Percentiles rank a stretch among this genome's conserved stretches.
phyloP scores from a whole-genome alignment of 495 filamentous ascomycete genomes.

The Neurospora tetraspora region DNA sequence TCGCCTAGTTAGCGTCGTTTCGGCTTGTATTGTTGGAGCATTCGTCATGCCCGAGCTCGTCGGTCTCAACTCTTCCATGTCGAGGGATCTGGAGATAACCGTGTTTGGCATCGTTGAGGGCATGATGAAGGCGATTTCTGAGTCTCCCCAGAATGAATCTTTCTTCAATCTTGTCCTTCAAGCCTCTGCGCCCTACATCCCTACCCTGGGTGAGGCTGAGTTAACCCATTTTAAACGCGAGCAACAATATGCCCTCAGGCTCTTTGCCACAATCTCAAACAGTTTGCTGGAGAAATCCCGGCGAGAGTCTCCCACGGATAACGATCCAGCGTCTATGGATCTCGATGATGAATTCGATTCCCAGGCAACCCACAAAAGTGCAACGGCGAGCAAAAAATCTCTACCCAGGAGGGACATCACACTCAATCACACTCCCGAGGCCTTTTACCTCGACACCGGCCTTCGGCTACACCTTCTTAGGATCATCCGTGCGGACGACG shows the following conservation, averaged over 20 bases:
- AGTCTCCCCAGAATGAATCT: slow-evolving; percentile 22
- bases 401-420: slow-evolving; percentile 39
- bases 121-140: slow-evolving; percentile 23
- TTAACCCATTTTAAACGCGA: slow-evolving; percentile 21
- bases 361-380: slow-evolving; percentile 37
- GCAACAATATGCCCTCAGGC: slow-evolving; percentile 22
- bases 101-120: slow-evolving; percentile 24
- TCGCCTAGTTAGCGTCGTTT: slow-evolving; percentile 35
- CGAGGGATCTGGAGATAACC: slow-evolving; percentile 27
- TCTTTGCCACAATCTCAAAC: slow-evolving; percentile 32
- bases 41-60: slow-evolving; percentile 34
- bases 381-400: slow-evolving; percentile 17
- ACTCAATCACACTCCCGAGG: slow-evolving; percentile 34
- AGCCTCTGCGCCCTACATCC: slow-evolving; percentile 28
- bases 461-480: slow-evolving; percentile 32
- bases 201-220: slow-evolving; percentile 19
- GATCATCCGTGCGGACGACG: slow-evolving; percentile 23
- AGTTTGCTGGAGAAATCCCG: slow-evolving; percentile 34
- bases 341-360: slow-evolving; percentile 62
- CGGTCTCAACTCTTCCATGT: slow-evolving; percentile 29
- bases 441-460: slow-evolving; percentile 37
- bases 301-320: slow-evolving; percentile 15
- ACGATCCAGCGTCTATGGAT: slow-evolving; percentile 57
- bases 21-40: slow-evolving; percentile 31
- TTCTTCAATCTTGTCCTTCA: slow-evolving; percentile 27